Base-by-base conservation (phyloP, 768 basidiomycete species). In the Mycena chlorophos region DNA sequence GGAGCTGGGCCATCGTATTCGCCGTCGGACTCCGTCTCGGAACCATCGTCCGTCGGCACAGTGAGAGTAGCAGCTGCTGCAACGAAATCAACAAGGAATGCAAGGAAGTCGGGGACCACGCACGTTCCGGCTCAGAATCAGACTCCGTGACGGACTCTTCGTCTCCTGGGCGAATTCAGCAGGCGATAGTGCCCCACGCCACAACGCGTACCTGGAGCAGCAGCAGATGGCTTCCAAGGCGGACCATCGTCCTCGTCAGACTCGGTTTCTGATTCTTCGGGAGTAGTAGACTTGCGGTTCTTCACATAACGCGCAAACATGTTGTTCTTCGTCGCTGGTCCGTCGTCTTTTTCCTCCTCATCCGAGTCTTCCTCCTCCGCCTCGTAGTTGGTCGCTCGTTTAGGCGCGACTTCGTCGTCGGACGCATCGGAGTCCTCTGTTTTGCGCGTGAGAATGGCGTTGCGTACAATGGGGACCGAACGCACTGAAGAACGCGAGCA, bases 21-120 rank as follows among this genome's bases (percentile, higher is more conserved):
- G 58, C 71, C 51, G 43, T 74, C 63, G 55, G 63, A 49, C 40
- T 63, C 59, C 4, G 62, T 63, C 42, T 56, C 55, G 26, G 68
- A 68, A 56, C 80, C 80, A 17, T 76, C 71, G 60, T 83, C 80
- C 12, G 81, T 80, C 49, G n/a, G 69, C 71, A 10, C 78, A 79
- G 22, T 58, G n/a, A n/a, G n/a, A n/a, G n/a, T n/a, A n/a, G n/a
- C 68, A 39, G 56, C 47, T 14, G 51, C 57, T 40, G 54, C 51
- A 25, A 23, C 50, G 22, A 38, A 30, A 20, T 30, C 26, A 27
- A 58, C 49, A 52, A 39, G 43, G 49, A 26, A 29, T 16, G 42
- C 13, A 5, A 29, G 46, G 20, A 13, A n/a, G 28, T n/a, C 31
- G 25, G 17, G 23, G n/a, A 1, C 28, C 26, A 27, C 25, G 37